These are phyloP conservation scores for Arthrobotrys iridis DNA, from an alignment of 2,329 filamentous ascomycete species.

Conservation along the genomic window DNA sequence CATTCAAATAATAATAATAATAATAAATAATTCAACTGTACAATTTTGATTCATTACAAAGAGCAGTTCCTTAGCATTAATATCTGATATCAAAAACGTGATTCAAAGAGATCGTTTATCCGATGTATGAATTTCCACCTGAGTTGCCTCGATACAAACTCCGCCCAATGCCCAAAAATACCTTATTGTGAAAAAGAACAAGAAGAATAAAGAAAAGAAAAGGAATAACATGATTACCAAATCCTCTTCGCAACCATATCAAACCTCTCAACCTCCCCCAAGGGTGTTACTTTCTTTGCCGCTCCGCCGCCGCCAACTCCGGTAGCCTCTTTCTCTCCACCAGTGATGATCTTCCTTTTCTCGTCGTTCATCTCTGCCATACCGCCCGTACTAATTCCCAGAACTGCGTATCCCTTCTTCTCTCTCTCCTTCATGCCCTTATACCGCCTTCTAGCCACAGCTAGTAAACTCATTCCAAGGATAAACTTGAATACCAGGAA, in stretches of 20 bases:
- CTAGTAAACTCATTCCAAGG: slow-evolving; percentile 85
- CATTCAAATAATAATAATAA: not conserved
- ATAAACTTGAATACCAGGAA: slow-evolving; percentile 85
- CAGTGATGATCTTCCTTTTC: slow-evolving; percentile 83
- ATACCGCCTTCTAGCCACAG: slow-evolving; percentile 81
- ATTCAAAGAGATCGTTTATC: not conserved
- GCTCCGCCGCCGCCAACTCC: slow-evolving; percentile 60
- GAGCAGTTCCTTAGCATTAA: too few species aligned
- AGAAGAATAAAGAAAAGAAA: too few species aligned
- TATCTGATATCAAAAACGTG: not conserved
- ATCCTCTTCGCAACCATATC: slow-evolving; percentile 97
- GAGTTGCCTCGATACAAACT: too few species aligned
- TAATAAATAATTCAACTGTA: not conserved
- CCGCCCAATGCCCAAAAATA: not conserved
- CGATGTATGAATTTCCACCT: too few species aligned
- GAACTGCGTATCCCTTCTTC: slow-evolving; percentile 72
- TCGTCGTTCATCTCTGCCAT: slow-evolving; percentile 90
- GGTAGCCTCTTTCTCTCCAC: slow-evolving; percentile 74
- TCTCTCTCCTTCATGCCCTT: slow-evolving; percentile 76
- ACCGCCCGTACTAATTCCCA: slow-evolving; percentile 81
- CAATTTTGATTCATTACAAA: too few species aligned
- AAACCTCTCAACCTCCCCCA: slow-evolving; percentile 73
- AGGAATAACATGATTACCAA: slow-evolving; percentile 70
- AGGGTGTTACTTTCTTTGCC: slow-evolving; percentile 69
- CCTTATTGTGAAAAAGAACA: not conserved